Base-by-base conservation (phyloP, 495 filamentous ascomycete species). In the Aspergillus affinis region DNA sequence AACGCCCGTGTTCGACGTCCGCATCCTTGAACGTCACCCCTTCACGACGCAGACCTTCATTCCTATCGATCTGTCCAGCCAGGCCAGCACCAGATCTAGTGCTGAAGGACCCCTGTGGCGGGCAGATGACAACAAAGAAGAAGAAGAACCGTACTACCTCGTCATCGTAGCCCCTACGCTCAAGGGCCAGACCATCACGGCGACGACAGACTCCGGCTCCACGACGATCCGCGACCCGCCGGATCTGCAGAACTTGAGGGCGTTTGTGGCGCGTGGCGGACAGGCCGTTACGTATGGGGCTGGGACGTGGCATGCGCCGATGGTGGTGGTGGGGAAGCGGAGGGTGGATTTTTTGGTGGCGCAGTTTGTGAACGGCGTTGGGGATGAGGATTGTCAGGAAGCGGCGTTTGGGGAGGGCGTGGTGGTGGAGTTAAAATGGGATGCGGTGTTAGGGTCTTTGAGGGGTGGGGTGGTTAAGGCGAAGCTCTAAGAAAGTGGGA, bases 301-400 rank as follows among this genome's bases (percentile, higher is more conserved):
- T 17, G 94, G 91, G 17, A 97, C 91, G 48, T 98, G 95, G 93
- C 94, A 98, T 81, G 92, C 93, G 62, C 94, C 94, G 2, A 98
- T 98, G 94, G 91, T 89, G 17, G 92, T 91, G 49, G 67, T 97
- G 20, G 94, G 93, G 1, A 66, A 75, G 50, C 63, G 78, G 36
- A 78, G 83, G 20, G 82, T 92, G 27, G 88, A 89, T 65, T 98
- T 98, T 75, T 85, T 96, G 23, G 92, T 97, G 9, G 82, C 90
- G 69, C 93, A 97, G 75, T 90, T 86, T 77, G 87, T 86, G 17
- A 98, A 95, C 74, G 92, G 90, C 5, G 88, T 93, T 41, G 84
- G 73, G 13, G 78, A 84, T 2, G 94, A 98, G 78, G 94, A 98
- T 74, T 94, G 90, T 65, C 90, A 98, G 77, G 93, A 97, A 78